Evolutionary conservation across 148 eudicot species (phyloP).

Genomic region (Rhododendron vialii): DNA sequence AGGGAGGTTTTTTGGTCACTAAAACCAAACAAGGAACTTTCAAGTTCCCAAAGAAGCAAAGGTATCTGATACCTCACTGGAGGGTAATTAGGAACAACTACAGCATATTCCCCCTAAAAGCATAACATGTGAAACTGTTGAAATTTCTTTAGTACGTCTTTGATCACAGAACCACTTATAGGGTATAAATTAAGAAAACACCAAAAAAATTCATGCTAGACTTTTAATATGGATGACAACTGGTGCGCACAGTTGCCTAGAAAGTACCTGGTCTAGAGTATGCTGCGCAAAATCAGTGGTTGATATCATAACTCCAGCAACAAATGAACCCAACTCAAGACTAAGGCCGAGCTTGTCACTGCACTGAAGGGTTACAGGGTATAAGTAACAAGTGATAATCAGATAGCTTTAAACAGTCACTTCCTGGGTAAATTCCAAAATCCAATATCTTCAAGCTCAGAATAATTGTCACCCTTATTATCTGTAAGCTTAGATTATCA

Average conservation of each 20-base stretch:
- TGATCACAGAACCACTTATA: not conserved
- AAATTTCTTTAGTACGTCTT: not conserved
- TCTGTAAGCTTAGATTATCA: not conserved
- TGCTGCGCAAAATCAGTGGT: slow-evolving; percentile 96
- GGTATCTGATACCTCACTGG: not conserved
- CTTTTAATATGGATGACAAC: not conserved
- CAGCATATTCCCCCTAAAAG: not conserved
- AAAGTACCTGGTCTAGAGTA: slow-evolving; percentile 90
- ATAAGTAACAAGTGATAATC: slow-evolving; percentile 3
- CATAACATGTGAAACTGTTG: not conserved
- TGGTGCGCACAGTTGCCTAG: not conserved
- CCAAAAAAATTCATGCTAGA: not conserved
- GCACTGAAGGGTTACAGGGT: slow-evolving; percentile 55
- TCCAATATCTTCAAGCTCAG: not conserved
- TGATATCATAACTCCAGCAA: slow-evolving; percentile 98
- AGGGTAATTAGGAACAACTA: not conserved
- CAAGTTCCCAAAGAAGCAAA: not conserved
- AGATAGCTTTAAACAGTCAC: not conserved
- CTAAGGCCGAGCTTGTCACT: slow-evolving; percentile 99
- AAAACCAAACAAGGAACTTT: not conserved
- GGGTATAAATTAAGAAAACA: not conserved
- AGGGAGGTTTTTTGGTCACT: too few species aligned
- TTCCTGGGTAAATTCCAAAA: not conserved
- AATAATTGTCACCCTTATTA: not conserved
- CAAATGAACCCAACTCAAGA: slow-evolving; percentile 97